Conservation (phyloP, 352 stramenopile genomes). For the Plasmopara viticola region DNA sequence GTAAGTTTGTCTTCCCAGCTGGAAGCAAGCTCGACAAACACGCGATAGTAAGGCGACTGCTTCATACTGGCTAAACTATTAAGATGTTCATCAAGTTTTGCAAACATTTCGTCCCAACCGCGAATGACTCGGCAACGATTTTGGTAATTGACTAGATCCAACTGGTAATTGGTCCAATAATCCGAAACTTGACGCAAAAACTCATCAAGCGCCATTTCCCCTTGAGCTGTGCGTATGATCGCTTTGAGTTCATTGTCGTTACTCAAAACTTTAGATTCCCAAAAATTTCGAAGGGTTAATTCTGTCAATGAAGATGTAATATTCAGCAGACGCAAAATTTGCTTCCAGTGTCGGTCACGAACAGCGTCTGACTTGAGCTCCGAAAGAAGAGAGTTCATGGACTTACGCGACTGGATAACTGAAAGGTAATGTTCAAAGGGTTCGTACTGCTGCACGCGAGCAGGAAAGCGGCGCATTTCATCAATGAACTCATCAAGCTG, state of each 20-base stretch:
- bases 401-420: conserved; percentile 91
- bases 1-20: conserved; percentile 98
- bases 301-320: conserved; percentile 91
- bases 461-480: conserved; percentile 93
- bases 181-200: conserved; percentile 95
- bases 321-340: conserved; percentile 92
- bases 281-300: conserved; percentile 96
- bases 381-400: conserved; percentile 91
- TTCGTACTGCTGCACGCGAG: conserved; percentile 97
- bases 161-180: conserved; percentile 86
- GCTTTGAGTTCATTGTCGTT: conserved; percentile 94
- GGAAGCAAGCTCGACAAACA: conserved; percentile 97
- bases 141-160: conserved; percentile 91
- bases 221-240: conserved; percentile 96
- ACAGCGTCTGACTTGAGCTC: conserved; percentile 99
- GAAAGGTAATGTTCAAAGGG: conserved; percentile 93
- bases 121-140: conserved; percentile 96
- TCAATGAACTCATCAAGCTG: conserved; percentile 96
- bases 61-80: conserved; percentile 98
- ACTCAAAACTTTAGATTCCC: conserved; percentile 90
- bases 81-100: conserved; percentile 99
- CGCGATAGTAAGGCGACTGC: conserved; percentile 97
- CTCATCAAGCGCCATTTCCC: conserved; percentile 99
- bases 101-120: conserved; percentile 99
- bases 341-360: conserved; percentile 98